Conservation (phyloP, 495 filamentous ascomycete genomes). For the Neurospora sp. region DNA sequence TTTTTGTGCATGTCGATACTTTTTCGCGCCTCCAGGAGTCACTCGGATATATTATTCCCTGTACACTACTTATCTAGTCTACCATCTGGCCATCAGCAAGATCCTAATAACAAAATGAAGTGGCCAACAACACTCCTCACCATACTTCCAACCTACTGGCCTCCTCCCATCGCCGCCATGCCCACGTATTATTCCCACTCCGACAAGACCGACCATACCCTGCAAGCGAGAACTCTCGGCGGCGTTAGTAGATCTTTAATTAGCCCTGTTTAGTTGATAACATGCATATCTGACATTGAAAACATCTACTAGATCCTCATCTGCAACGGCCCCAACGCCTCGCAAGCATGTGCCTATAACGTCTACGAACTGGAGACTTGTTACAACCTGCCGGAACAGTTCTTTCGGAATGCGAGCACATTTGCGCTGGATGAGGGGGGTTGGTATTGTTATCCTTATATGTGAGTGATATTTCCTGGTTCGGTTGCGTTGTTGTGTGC, state of each 20-base stretch:
- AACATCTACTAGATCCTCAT: slow-evolving; percentile 16
- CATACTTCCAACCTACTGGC: not conserved
- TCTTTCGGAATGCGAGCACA: slow-evolving; percentile 23
- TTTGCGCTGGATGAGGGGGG: slow-evolving; percentile 32
- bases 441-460: slow-evolving; percentile 31
- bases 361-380: slow-evolving; percentile 28
- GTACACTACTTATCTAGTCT: not conserved
- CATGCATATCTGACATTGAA: too few relatives aligned
- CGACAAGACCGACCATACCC: not conserved
- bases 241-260: not conserved
- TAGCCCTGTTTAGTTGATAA: too few relatives aligned
- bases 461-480: slow-evolving; percentile 4
- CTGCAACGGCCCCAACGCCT: slow-evolving; percentile 32
- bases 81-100: not conserved
- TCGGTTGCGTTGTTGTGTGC: too few relatives aligned
- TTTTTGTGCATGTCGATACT: too few relatives aligned
- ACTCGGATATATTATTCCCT: not conserved
- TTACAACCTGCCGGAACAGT: slow-evolving; percentile 23
- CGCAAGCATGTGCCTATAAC: slow-evolving; percentile 25
- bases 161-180: not conserved
- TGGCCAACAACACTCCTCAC: not conserved
- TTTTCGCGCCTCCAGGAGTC: too few relatives aligned
- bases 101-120: not conserved
- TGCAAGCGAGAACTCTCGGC: not conserved
- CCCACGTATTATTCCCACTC: not conserved